Percentiles rank a stretch among this genome's conserved stretches.
phyloP scores from a whole-genome alignment of 352 stramenopile genomes.

The Halophytophthora polymorphica region DNA sequence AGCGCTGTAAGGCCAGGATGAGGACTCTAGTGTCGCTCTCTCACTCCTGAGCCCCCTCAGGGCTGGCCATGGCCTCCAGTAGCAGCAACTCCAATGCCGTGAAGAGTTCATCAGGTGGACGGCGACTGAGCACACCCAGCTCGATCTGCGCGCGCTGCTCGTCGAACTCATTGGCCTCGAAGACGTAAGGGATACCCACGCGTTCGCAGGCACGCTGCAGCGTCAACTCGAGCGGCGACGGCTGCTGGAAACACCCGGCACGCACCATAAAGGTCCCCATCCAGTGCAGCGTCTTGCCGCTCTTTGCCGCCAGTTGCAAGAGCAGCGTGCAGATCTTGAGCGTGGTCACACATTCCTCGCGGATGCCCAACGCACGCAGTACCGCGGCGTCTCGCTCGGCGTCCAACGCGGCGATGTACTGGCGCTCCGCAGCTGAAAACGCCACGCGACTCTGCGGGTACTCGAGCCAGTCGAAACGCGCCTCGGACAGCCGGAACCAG shows the following conservation, averaged over 20 bases:
- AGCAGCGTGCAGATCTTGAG: constrained; percentile 77
- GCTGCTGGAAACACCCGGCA: constrained; percentile 62
- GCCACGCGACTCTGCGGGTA: constrained; percentile 67
- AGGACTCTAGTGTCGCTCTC: no score
- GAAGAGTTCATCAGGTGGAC: constrained; percentile 63
- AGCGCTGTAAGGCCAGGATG: no score
- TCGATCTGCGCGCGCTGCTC: constrained; percentile 58
- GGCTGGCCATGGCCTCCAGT: constrained; percentile 18
- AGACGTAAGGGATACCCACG: constrained; percentile 45
- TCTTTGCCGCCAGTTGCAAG: constrained; percentile 49
- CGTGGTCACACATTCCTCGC: constrained; percentile 69
- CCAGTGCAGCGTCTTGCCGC: constrained; percentile 54
- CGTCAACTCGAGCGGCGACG: constrained; percentile 49
- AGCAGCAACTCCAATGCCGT: constrained; percentile 40
- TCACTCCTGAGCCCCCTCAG: no score
- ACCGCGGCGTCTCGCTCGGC: constrained; percentile 41
- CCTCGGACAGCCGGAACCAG: constrained; percentile 78
- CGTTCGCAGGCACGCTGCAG: constrained; percentile 43
- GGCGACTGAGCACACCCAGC: constrained; percentile 57
- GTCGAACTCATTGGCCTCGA: constrained; percentile 52
- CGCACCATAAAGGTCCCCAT: constrained; percentile 73
- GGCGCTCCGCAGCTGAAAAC: constrained; percentile 40
- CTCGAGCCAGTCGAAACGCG: constrained; percentile 79
- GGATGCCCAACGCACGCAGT: constrained; percentile 57
- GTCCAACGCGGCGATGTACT: constrained; percentile 57